Base-by-base conservation (phyloP, 2,329 filamentous ascomycete genomes). In the Monascus ruber region DNA sequence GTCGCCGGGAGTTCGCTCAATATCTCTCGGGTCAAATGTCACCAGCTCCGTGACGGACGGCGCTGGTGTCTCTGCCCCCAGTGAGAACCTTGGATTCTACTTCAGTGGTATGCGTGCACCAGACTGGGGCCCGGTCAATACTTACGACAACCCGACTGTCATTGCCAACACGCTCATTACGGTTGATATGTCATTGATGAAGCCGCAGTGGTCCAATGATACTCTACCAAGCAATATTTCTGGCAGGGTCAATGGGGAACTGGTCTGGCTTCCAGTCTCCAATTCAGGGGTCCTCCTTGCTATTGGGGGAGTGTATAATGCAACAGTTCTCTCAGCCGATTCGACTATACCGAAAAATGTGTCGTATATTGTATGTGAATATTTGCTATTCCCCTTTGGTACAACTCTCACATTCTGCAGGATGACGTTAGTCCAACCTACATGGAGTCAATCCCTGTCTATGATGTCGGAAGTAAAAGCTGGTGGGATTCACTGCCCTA, bases 51-150 rank as follows among this genome's bases (percentile, higher is more conserved):
- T 85, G 24, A 74, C 79, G 0, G 77, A 73, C 46, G 81, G 82
- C 11, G 81, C 73, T 2, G 72, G 70, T 0, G 77, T 70, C 7
- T 83, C 68, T 33, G 77, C 74, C 0, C 80, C 81, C 0, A 83
- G 79, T 0, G 81, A 85, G 56, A 79, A 83, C 45, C 70, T 77
- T 47, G 79, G 78, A 0, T 85, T 77, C 65, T 85, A 85, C 48
- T 83, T 85, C 46, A 75, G 77, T 0, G 82, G 82, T 0, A 62
- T 81, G 56, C 71, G 65, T 9, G 69, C 75, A 0, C 56, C 65
- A 0, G 57, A 59, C 8, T 69, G 63, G 49, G 76, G 75, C 0
- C 59, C 66, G 0, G 71, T 83, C 33, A 68, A 65, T 40, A 51
- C 53, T 6, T 38, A 52, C 5, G 38, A 42, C 1, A 9, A n/a